Evolutionary conservation across 257 asterid genomes (phyloP), one percentile per base, ranked within the genome.

Genomic region (Rhazya stricta): DNA sequence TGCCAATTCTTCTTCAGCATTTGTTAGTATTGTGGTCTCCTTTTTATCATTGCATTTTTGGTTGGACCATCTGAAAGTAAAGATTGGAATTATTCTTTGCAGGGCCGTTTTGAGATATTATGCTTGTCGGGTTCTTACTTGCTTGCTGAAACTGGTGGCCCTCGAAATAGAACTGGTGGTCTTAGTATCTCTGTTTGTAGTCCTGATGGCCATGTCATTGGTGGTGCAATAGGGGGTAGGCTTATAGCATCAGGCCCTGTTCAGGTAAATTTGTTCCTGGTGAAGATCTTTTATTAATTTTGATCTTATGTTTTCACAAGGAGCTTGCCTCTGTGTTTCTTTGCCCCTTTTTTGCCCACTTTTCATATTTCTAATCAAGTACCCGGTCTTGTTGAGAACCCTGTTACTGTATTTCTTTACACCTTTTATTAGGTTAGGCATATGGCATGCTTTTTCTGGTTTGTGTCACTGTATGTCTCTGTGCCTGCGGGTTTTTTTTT

Each of bases 201-300:
- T 80, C 89, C 91, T n/a, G 91, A 89, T 75, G 93, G 93, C 41
- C 91, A 83, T 45, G 81, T 89, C 32, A 80, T 89, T 61, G 96
- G 96, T 1, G 96, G 96, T 79, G 93, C 92, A 32, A 70, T 89
- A 69, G 95, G 92, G 69, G 95, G 95, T 57, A 83, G 81, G 71
- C 90, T 89, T 48, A 75, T 83, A 10, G 95, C 95, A 1, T 85
- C 90, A 51, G 81, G 76, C 61, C 85, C 88, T 9, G 86, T 84
- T 39, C 96, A 89, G 93, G 91, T 89, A 67, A 13, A 36, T 66
- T 21, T 42, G 11, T 21, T 18, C 16, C 10, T 41, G 23, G 56
- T 27, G 75, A 29, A 19, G 45, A 27, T 41, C 69, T 29, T 73
- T 66, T 32, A 48, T 53, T 70, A 41, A 60, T 62, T 46, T 57